phyloP scores from a whole-genome alignment of 129 eudicot genomes.

The Deinandra increscens region DNA sequence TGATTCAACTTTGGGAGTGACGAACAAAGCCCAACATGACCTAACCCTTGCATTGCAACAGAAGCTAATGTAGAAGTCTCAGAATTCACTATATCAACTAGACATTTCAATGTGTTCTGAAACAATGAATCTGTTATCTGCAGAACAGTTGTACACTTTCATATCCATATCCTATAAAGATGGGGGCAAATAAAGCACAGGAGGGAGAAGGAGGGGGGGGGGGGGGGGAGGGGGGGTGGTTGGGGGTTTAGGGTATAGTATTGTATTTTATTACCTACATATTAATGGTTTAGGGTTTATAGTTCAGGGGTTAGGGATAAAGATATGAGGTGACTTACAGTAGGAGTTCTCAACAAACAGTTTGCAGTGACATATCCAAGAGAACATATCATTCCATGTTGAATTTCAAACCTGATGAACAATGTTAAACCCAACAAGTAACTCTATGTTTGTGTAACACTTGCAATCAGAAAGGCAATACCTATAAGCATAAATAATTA shows the following conservation, averaged over 20 bases:
- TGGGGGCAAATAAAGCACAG: slow-evolving; percentile 15
- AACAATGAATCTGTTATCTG: slow-evolving; percentile 68
- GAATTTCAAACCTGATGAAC: slow-evolving; percentile 68
- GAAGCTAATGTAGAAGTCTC: slow-evolving; percentile 79
- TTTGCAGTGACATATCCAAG: slow-evolving; percentile 89
- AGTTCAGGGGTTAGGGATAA: slow-evolving; percentile 7
- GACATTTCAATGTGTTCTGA: slow-evolving; percentile 53
- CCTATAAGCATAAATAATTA: background rate
- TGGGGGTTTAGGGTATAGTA: no score
- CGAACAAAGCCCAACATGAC: slow-evolving; percentile 79
- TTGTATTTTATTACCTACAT: background rate
- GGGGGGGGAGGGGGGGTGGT: background rate
- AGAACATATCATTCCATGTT: slow-evolving; percentile 80
- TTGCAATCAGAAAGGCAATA: slow-evolving; percentile 2
- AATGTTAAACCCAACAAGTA: slow-evolving; percentile 20
- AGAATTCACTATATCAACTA: slow-evolving; percentile 60
- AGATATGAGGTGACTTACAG: slow-evolving; percentile 47
- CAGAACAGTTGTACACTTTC: slow-evolving; percentile 20
- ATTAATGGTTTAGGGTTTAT: background rate
- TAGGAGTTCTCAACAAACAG: slow-evolving; percentile 58
- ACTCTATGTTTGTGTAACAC: slow-evolving; percentile 5
- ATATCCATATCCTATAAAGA: background rate
- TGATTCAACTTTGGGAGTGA: slow-evolving; percentile 53
- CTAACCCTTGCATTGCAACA: slow-evolving; percentile 87
- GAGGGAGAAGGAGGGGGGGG: background rate